Percentiles rank a stretch among this genome's conserved stretches.
Conservation (phyloP, 2,329 filamentous ascomycete species). For the Aspergillus piperis region DNA sequence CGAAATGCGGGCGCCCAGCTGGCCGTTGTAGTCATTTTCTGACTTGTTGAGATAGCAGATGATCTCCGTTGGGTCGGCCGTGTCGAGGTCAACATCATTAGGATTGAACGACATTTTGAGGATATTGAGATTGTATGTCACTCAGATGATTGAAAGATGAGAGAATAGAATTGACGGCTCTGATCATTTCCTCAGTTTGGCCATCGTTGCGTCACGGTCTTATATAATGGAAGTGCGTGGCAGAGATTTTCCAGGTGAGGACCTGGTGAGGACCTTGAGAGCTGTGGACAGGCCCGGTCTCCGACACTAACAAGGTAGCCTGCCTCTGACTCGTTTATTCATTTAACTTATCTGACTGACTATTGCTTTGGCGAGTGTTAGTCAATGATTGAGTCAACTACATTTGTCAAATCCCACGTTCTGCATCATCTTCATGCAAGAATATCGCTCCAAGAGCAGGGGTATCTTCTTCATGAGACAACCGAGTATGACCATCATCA, state of each 20-base stretch:
- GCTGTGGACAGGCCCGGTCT: not conserved
- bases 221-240: not conserved
- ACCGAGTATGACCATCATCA: not conserved
- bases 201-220: not conserved
- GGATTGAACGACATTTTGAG: conserved; percentile 14
- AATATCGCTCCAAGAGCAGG: not conserved
- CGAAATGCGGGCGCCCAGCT: conserved; percentile 15
- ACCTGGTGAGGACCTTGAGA: conserved; percentile 5
- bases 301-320: conserved; percentile 2
- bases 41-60: conserved; percentile 13
- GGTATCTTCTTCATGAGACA: not conserved
- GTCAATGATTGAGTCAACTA: not conserved
- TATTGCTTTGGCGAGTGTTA: not conserved
- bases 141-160: not conserved
- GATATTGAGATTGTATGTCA: not conserved
- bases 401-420: not conserved
- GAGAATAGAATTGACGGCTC: not conserved
- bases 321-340: not conserved
- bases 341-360: not conserved
- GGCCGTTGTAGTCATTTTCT: conserved; percentile 16
- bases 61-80: conserved; percentile 10
- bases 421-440: not conserved
- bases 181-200: conserved; percentile 1
- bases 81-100: conserved; percentile 12
- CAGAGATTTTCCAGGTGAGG: not conserved